These are phyloP conservation scores for Phytophthora idaei DNA, from an alignment of 352 stramenopile genomes.

Conservation along the genomic window DNA sequence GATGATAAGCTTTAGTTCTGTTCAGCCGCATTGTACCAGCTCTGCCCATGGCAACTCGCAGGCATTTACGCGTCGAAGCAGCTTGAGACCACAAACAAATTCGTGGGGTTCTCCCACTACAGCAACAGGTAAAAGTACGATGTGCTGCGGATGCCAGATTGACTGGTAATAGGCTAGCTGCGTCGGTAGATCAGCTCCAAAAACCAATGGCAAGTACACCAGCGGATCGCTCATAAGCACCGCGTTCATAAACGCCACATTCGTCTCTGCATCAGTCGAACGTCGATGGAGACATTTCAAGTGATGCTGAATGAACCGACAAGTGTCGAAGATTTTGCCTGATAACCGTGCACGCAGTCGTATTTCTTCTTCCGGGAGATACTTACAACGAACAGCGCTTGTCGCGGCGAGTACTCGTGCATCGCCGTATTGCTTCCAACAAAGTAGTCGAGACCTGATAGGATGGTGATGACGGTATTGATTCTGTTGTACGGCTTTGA, in stretches of 20 bases:
- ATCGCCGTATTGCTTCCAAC: not conserved
- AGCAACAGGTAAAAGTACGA: slow-evolving; percentile 19
- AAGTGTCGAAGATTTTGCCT: not conserved
- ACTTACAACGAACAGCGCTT: not conserved
- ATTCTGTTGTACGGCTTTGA: not conserved
- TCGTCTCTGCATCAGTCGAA: slow-evolving; percentile 10
- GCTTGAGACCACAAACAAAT: slow-evolving; percentile 9
- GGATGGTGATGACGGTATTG: not conserved
- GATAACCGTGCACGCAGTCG: not conserved
- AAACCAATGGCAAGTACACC: slow-evolving; percentile 19
- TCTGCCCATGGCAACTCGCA: slow-evolving; percentile 20
- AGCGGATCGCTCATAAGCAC: slow-evolving; percentile 45
- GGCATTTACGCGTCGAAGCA: slow-evolving; percentile 8
- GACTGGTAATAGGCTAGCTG: slow-evolving; percentile 29
- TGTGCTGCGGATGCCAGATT: slow-evolving; percentile 3
- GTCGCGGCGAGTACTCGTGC: slow-evolving; percentile 7
- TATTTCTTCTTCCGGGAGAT: slow-evolving; percentile 7
- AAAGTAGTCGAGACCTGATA: slow-evolving; percentile 1
- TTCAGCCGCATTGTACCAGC: slow-evolving; percentile 27
- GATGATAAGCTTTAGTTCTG: too few species aligned
- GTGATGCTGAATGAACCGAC: slow-evolving; percentile 11
- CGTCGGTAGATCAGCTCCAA: not conserved
- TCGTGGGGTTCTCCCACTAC: slow-evolving; percentile 13
- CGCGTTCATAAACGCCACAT: slow-evolving; percentile 42
- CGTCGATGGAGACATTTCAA: slow-evolving; percentile 21